Conservation (phyloP, 2,329 filamentous ascomycete species). For the Trichoderma atrobrunneum region DNA sequence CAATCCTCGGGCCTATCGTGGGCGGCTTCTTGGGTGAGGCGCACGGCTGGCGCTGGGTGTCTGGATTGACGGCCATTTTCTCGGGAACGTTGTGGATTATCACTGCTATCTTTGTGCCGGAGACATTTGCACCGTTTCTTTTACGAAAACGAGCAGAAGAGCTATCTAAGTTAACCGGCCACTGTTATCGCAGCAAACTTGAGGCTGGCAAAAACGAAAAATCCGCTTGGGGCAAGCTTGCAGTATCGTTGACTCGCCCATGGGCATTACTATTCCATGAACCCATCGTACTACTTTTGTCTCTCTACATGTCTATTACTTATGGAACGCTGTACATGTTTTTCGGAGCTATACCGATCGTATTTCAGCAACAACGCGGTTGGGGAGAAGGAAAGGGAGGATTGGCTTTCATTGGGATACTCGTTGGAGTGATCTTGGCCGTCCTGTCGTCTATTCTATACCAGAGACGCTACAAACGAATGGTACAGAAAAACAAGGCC, state of each 20-base stretch:
- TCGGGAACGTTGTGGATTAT: not conserved
- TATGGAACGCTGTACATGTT: slow-evolving; percentile 86
- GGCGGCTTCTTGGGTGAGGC: slow-evolving; percentile 65
- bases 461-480: not conserved
- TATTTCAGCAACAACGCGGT: slow-evolving; percentile 71
- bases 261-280: slow-evolving; percentile 51
- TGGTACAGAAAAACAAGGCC: not conserved
- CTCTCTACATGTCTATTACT: slow-evolving; percentile 76
- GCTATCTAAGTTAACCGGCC: not conserved
- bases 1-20: slow-evolving; percentile 51
- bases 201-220: not conserved
- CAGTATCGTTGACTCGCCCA: not conserved
- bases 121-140: not conserved
- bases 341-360: slow-evolving; percentile 80
- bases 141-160: not conserved
- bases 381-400: slow-evolving; percentile 66
- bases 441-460: not conserved
- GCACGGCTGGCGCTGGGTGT: slow-evolving; percentile 39
- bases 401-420: slow-evolving; percentile 46
- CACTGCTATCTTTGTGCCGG: slow-evolving; percentile 48
- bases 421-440: not conserved
- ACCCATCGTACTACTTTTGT: slow-evolving; percentile 81
- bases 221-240: not conserved
- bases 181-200: not conserved
- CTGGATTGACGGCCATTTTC: not conserved